phyloP scores from a whole-genome alignment of 768 basidiomycete genomes.

The Tricholoma matsutake region DNA sequence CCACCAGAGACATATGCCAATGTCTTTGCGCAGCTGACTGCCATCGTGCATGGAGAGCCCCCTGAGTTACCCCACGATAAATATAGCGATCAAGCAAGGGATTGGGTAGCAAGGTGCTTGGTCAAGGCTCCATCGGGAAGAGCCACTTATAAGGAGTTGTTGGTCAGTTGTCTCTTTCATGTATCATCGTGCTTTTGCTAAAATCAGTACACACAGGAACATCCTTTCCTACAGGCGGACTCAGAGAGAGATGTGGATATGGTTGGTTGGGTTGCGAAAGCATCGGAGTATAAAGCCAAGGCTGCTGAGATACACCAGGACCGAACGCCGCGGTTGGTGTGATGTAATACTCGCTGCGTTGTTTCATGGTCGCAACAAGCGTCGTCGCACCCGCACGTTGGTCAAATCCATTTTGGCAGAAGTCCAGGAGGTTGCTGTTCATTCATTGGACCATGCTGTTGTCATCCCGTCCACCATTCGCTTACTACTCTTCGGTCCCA shows the following conservation, averaged over 20 bases:
- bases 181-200: neutral
- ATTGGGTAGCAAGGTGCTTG: slow-evolving; percentile 82
- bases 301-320: slow-evolving; percentile 11
- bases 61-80: slow-evolving; percentile 76
- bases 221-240: slow-evolving; percentile 75
- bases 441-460: neutral
- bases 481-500: neutral
- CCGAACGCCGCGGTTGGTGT: slow-evolving; percentile 1
- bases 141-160: slow-evolving; percentile 79
- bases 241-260: slow-evolving; percentile 69
- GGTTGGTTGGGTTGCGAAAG: slow-evolving; percentile 73
- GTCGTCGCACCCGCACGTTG: neutral
- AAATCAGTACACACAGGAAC: slow-evolving; percentile 42
- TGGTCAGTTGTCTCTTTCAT: slow-evolving; percentile 44
- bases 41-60: slow-evolving; percentile 93
- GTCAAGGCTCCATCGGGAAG: slow-evolving; percentile 75
- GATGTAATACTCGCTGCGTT: neutral
- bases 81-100: slow-evolving; percentile 66
- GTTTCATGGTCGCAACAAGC: neutral
- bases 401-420: neutral
- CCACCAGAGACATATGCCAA: slow-evolving; percentile 97
- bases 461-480: neutral
- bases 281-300: slow-evolving; percentile 30
- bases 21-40: slow-evolving; percentile 93
- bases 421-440: neutral